A percentile compares a stretch with the other conserved stretches of the same genome.
phyloP scores from a whole-genome alignment of 768 basidiomycete species.

The Suillus americanus region DNA sequence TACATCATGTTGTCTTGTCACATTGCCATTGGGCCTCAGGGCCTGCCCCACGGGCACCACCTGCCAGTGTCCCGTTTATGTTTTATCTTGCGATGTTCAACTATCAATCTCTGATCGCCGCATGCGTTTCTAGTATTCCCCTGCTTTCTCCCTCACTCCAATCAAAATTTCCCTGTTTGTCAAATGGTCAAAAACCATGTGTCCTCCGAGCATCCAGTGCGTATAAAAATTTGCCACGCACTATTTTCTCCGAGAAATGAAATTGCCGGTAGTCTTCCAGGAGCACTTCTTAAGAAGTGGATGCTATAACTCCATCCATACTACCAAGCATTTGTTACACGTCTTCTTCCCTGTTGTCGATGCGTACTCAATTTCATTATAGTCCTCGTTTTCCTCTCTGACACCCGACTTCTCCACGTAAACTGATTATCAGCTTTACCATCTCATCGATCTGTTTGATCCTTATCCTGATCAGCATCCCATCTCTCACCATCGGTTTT shows the following conservation, averaged over 20 bases:
- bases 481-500: constrained; percentile 2
- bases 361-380: not conserved
- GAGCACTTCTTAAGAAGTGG: not conserved
- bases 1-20: not conserved
- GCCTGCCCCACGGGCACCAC: constrained; percentile 4
- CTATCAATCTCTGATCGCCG: constrained; percentile 1
- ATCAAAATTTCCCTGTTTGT: not conserved
- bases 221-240: constrained; percentile 3
- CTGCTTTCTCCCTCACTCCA: not conserved
- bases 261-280: not conserved
- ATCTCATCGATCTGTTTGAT: constrained; percentile 10
- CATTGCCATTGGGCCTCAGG: not conserved
- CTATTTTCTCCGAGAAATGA: constrained; percentile 1
- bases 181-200: not conserved
- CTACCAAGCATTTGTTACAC: constrained; percentile 2
- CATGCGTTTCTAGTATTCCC: not conserved
- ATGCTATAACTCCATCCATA: not conserved
- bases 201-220: not conserved
- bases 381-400: constrained; percentile 1
- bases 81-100: not conserved
- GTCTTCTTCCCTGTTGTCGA: not conserved
- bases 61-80: not conserved
- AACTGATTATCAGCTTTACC: constrained; percentile 6
- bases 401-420: constrained; percentile 6
- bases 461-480: constrained; percentile 6